These are phyloP conservation scores for Linnemannia zychae DNA, from an alignment of 192 early-diverging fungal genomes.

Conservation along the genomic window DNA sequence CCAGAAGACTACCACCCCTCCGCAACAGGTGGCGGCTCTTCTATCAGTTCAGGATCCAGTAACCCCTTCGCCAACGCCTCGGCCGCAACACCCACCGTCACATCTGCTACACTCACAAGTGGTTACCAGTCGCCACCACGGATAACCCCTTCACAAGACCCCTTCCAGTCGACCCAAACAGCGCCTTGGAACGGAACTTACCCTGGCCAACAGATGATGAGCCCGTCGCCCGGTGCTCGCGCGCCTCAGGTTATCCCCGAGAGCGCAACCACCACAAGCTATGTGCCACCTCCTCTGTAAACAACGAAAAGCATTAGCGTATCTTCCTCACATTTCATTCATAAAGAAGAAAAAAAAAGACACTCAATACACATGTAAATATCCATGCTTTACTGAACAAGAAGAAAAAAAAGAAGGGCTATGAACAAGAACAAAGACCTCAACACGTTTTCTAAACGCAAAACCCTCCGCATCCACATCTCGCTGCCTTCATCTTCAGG, in stretches of 20 bases:
- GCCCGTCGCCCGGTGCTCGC: slow-evolving; percentile 25
- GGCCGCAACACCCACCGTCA: not conserved
- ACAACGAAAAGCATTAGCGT: not conserved
- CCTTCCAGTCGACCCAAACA: slow-evolving; percentile 2
- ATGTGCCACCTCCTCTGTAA: slow-evolving; percentile 22
- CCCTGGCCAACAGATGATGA: not conserved
- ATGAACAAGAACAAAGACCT: not conserved
- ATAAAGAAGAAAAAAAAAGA: not conserved
- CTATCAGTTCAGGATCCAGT: not conserved
- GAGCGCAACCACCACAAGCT: not conserved
- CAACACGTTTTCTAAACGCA: not conserved
- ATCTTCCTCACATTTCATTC: not conserved
- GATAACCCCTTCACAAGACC: not conserved
- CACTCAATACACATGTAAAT: not conserved
- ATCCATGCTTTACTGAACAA: not conserved
- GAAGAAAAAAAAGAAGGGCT: not conserved
- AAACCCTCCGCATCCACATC: not conserved
- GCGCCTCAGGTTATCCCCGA: slow-evolving; percentile 38
- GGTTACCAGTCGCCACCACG: not conserved
- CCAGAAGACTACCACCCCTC: slow-evolving; percentile 23
- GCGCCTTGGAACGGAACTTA: not conserved
- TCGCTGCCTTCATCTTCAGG: not conserved
- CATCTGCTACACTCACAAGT: not conserved
- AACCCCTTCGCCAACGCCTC: slow-evolving; percentile 21
- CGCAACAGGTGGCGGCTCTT: slow-evolving; percentile 1